Evolutionary conservation across 352 stramenopile genomes (phyloP).

Genomic region (Aphanomyces invadans): DNA sequence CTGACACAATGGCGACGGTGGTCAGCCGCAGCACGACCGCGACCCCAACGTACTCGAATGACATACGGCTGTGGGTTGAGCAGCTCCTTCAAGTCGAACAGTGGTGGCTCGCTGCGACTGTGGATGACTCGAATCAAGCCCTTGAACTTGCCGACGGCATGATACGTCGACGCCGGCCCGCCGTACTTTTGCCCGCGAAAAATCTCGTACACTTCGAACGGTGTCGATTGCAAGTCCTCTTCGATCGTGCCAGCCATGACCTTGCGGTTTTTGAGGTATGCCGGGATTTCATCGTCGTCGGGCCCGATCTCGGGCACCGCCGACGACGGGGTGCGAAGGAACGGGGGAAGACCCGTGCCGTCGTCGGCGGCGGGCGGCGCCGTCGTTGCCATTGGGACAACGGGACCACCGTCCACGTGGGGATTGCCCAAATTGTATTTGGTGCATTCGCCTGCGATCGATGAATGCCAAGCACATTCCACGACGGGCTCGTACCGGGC

Average conservation of each 20-base stretch:
- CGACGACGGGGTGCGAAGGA: background rate
- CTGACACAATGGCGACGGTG: background rate
- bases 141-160: conserved; percentile 81
- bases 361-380: conserved; percentile 12
- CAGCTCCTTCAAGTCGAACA: conserved; percentile 70
- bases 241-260: conserved; percentile 50
- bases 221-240: conserved; percentile 49
- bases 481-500: conserved; percentile 30
- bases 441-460: background rate
- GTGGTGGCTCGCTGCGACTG: conserved; percentile 50
- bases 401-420: conserved; percentile 49
- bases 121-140: conserved; percentile 78
- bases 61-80: conserved; percentile 70
- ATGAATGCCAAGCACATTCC: conserved; percentile 6
- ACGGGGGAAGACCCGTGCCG: conserved; percentile 6
- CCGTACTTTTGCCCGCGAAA: conserved; percentile 44
- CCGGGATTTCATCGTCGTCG: conserved; percentile 49
- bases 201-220: conserved; percentile 76
- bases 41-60: conserved; percentile 32
- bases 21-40: background rate
- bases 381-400: conserved; percentile 24
- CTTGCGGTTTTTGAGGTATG: conserved; percentile 59
- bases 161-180: conserved; percentile 30
- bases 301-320: conserved; percentile 28
- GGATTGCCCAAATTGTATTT: conserved; percentile 35